phyloP scores from a whole-genome alignment of 306 rosid genomes.

The Dalbergia oliveri region DNA sequence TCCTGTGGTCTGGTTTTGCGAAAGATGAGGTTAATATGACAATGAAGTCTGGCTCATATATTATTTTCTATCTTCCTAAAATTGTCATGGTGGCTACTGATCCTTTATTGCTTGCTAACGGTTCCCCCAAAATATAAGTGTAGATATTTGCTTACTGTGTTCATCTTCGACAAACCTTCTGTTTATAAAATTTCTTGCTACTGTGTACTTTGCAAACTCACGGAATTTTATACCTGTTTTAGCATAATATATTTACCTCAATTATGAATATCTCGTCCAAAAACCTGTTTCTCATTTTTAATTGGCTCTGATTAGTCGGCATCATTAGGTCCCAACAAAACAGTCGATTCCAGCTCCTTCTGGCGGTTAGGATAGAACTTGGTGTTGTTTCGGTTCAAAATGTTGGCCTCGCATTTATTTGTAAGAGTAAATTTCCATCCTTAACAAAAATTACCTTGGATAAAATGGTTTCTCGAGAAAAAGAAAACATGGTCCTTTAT shows the following conservation, averaged over 20 bases:
- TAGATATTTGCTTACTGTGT: not conserved
- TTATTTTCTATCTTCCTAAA: not conserved
- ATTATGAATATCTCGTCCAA: not conserved
- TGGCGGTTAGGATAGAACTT: too few species aligned
- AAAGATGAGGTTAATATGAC: constrained; percentile 25
- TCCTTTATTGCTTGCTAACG: not conserved
- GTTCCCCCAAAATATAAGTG: not conserved
- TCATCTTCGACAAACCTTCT: not conserved
- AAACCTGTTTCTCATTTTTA: not conserved
- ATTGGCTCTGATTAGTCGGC: constrained; percentile 26
- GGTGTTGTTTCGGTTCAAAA: too few species aligned
- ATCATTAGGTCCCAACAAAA: constrained; percentile 55
- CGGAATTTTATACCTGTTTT: not conserved
- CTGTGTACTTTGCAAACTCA: not conserved
- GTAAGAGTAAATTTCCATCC: too few species aligned
- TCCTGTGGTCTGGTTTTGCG: not conserved
- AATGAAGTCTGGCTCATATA: not conserved
- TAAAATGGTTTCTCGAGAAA: too few species aligned
- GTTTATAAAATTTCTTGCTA: not conserved
- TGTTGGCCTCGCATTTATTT: too few species aligned
- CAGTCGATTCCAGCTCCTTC: constrained; percentile 61
- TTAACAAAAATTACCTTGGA: too few species aligned
- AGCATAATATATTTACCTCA: not conserved
- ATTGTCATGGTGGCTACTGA: not conserved
- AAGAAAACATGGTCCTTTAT: too few species aligned